Conservation (phyloP, 2,329 filamentous ascomycete species). For the Penicillium sp. region DNA sequence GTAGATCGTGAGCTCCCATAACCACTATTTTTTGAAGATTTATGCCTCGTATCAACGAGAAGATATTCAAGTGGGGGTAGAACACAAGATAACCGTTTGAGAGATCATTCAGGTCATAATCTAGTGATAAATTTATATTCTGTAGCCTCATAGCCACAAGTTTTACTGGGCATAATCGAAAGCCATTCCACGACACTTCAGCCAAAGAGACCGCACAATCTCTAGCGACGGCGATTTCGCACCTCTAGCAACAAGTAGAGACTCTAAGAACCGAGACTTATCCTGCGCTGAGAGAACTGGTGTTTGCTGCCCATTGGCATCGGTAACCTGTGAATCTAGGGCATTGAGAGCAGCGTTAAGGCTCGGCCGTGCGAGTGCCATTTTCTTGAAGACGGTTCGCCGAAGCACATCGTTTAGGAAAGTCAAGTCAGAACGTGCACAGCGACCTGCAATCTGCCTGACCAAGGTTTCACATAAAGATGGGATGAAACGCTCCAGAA, state of each 20-base stretch:
- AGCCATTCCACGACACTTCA: constrained; percentile 44
- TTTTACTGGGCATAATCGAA: constrained; percentile 39
- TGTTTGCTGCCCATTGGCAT: constrained; percentile 19
- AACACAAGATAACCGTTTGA: too few relatives aligned
- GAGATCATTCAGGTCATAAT: background rate
- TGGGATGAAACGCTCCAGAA: constrained; percentile 38
- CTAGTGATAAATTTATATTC: background rate
- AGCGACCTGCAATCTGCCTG: constrained; percentile 43
- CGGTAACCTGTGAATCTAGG: constrained; percentile 23
- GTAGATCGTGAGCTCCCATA: too few relatives aligned
- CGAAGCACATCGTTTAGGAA: constrained; percentile 44
- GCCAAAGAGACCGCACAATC: constrained; percentile 45
- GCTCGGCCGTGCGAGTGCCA: constrained; percentile 39
- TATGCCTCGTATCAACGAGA: too few relatives aligned
- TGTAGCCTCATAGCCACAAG: background rate
- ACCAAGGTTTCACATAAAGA: constrained; percentile 42
- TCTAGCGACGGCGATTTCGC: constrained; percentile 38
- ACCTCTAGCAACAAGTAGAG: constrained; percentile 41
- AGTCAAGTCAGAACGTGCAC: constrained; percentile 47
- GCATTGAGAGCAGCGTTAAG: constrained; percentile 38
- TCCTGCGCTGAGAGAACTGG: constrained; percentile 35
- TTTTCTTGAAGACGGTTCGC: constrained; percentile 44
- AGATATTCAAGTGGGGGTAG: too few relatives aligned
- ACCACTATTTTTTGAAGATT: too few relatives aligned
- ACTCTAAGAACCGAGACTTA: constrained; percentile 43